Evolutionary conservation across 805 yeast species (phyloP).

Genomic region (Pichia exigua): DNA sequence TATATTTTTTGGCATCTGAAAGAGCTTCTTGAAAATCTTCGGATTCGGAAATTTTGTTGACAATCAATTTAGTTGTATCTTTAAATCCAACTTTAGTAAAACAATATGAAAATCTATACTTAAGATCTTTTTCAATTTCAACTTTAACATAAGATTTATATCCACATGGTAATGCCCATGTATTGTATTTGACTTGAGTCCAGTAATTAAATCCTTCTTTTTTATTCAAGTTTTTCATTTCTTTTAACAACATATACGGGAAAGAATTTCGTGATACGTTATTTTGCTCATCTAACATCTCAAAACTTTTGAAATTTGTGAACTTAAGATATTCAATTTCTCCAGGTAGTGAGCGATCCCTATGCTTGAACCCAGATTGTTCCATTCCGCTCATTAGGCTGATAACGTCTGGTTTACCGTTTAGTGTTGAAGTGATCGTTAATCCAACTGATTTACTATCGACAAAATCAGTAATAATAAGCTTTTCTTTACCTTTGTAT

Average conservation of each 20-base stretch:
- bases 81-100: neutral
- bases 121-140: conserved; percentile 2
- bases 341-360: conserved; percentile 12
- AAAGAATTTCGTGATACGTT: conserved; percentile 8
- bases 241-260: conserved; percentile 6
- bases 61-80: neutral
- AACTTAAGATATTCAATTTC: conserved; percentile 23
- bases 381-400: conserved; percentile 3
- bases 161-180: conserved; percentile 7
- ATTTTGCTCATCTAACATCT: conserved; percentile 14
- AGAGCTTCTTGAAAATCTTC: conserved; percentile 1
- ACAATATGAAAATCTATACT: neutral
- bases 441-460: conserved; percentile 37
- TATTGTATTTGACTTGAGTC: conserved; percentile 10
- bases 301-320: conserved; percentile 23
- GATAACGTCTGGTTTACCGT: conserved; percentile 14
- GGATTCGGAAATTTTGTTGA: neutral
- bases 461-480: conserved; percentile 76
- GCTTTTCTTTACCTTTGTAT: conserved; percentile 50
- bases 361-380: neutral
- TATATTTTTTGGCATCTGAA: neutral
- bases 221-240: conserved; percentile 9
- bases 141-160: conserved; percentile 7
- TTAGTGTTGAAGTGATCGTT: conserved; percentile 18
- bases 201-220: neutral